Evolutionary conservation across 2,329 filamentous ascomycete species (phyloP), one percentile per base, ranked within the genome.

Genomic region (Ophiostoma quercus): DNA sequence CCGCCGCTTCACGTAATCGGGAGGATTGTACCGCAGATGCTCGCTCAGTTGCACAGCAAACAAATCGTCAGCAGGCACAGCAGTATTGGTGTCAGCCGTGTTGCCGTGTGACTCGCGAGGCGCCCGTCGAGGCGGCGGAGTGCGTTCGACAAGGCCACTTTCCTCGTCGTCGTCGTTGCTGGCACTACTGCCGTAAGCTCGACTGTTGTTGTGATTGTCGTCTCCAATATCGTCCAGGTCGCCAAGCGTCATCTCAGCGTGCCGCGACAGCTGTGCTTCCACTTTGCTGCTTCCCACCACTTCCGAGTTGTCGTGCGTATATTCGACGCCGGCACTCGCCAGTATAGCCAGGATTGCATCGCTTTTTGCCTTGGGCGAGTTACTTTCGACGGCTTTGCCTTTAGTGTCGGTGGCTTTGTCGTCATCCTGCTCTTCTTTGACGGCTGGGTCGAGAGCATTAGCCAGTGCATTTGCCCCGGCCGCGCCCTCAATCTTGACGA

Each of bases 301-400:
- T 79, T 99, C 94, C 1, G 92, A 92, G 77, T 99, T 99, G 75
- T 98, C 91, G 76, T 99, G 95, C 0, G 93, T 96, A 78, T 99
- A 99, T 76, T 95, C 89, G 0, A 99, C 94, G 1, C 95, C 95
- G 0, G 92, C 93, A 8, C 89, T 88, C 2, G 92, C 88, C 0
- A 99, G 86, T 72, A 99, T 98, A 1, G 93, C 95, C 74, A 94
- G 90, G 41, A 98, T 85, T 0, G 92, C 90, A 75, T 98, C 92
- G 66, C 84, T 88, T 74, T 83, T 84, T 3, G 80, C 77, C 25
- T 60, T 67, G 32, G 62, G 19, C 2, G 34, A 34, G 16, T 9
- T 25, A 22, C 22, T 25, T 1, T 57, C 51, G 8, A 3, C n/a
- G 4, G 51, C 51, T 25, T 57, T 57, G 3, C 51, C 51, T 22